Evolutionary conservation across 495 filamentous ascomycete species (phyloP), one percentile per base, ranked within the genome.

Genomic region (Pyronema domesticum): DNA sequence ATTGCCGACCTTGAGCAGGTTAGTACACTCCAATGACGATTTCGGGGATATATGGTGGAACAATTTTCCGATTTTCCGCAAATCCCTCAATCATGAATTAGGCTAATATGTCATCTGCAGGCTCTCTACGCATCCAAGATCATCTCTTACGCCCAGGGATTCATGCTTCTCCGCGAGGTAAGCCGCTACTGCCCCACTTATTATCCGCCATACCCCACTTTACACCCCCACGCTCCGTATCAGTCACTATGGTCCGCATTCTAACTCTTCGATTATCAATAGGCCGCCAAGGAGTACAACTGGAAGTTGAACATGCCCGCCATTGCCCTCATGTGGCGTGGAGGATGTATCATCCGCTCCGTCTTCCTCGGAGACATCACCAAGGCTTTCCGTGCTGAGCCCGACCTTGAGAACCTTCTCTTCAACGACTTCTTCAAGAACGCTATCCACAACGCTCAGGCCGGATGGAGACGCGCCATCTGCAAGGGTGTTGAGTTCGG

Each of bases 231-330:
- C 23, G 23, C 23, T 30, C 23, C 23, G 23, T 30, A 5, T 30
- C 10, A 47, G n/a, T 19, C 3, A 47, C 18, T 23, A 9, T 40
- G 14, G 18, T n/a, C 9, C 19, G 19, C 11, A 37, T 19, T 37
- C 63, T 70, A 56, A 68, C 60, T 11, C 37, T 49, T 47, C 15
- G 17, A 58, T 39, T 62, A 84, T 51, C 36, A 56, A 46, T 62
- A 84, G 87, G 89, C 91, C 61, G 91, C 89, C 68, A 89, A 85
- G 71, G 84, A 95, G 68, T 98, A 93, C 75, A 63, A 68, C 55
- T 98, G 91, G 91, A 95, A 96, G 80, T 81, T 98, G 53, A 95
- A 98, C 81, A 98, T 95, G 80, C 91, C 91, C 55, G 94, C 94
- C 58, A 98, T 98, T 67, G 91, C 91, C 58, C 81, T 98, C 68